Evolutionary conservation across 495 filamentous ascomycete genomes (phyloP).

Genomic region (Cairneyella variabilis): DNA sequence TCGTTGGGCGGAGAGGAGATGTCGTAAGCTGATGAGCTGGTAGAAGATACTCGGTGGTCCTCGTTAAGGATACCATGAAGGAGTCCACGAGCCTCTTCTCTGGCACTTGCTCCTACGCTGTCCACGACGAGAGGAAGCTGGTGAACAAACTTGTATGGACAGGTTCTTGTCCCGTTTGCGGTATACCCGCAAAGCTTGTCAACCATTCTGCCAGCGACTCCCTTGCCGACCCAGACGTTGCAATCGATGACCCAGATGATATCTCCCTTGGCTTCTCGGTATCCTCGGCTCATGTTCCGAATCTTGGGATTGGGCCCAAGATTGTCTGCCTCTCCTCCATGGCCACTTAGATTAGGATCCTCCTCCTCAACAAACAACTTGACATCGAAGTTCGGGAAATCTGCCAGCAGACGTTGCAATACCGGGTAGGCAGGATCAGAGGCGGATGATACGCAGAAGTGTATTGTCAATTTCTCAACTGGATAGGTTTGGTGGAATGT

Average conservation of each 20-base stretch:
- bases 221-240: constrained; percentile 86
- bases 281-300: constrained; percentile 91
- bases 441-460: constrained; percentile 76
- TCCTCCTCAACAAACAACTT: constrained; percentile 81
- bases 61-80: constrained; percentile 22
- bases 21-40: constrained; percentile 18
- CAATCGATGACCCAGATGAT: constrained; percentile 95
- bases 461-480: constrained; percentile 68
- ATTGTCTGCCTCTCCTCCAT: constrained; percentile 45
- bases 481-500: constrained; percentile 86
- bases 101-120: constrained; percentile 40
- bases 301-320: constrained; percentile 98
- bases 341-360: constrained; percentile 65
- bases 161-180: constrained; percentile 30
- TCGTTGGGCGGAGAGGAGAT: constrained; percentile 21
- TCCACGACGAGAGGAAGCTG: constrained; percentile 88
- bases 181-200: constrained; percentile 72
- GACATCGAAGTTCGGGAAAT: constrained; percentile 72
- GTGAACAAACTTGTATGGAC: constrained; percentile 90
- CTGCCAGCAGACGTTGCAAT: constrained; percentile 62
- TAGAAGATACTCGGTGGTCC: constrained; percentile 22
- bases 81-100: constrained; percentile 41
- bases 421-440: constrained; percentile 75
- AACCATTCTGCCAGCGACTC: constrained; percentile 80
- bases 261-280: constrained; percentile 89